phyloP scores from a whole-genome alignment of 306 rosid species.

The Ceratonia siliqua region DNA sequence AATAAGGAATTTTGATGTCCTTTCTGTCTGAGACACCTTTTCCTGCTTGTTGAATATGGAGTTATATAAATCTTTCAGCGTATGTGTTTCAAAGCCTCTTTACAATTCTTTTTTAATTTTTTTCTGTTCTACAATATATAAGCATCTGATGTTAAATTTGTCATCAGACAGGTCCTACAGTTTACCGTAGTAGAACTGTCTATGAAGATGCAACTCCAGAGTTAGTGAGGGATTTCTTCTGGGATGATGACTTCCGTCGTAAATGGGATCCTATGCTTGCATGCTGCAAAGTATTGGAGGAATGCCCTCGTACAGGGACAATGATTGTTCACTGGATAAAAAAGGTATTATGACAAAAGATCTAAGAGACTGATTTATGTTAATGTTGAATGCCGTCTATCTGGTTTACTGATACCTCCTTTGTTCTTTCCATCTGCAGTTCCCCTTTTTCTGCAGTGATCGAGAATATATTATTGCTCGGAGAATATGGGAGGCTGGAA shows the following conservation, averaged over 20 bases:
- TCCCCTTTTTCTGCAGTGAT: slow-evolving; percentile 99
- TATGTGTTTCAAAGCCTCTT: background rate
- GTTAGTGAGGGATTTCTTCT: slow-evolving; percentile 96
- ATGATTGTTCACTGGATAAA: slow-evolving; percentile 92
- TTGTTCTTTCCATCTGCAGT: slow-evolving; percentile 52
- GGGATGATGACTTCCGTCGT: slow-evolving; percentile 98
- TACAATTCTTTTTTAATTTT: background rate
- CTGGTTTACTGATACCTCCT: slow-evolving; percentile 37
- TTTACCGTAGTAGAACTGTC: slow-evolving; percentile 85
- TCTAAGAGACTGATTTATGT: slow-evolving; percentile 18
- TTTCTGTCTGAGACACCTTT: slow-evolving; percentile 19
- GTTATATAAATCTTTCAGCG: slow-evolving; percentile 5
- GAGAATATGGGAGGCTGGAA: slow-evolving; percentile 96
- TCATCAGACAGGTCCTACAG: slow-evolving; percentile 80
- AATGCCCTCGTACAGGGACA: slow-evolving; percentile 74
- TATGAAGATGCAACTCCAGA: slow-evolving; percentile 95
- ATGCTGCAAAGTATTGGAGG: slow-evolving; percentile 75
- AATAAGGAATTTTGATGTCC: slow-evolving; percentile 18
- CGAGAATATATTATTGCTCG: slow-evolving; percentile 96
- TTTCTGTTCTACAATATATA: slow-evolving; percentile 20
- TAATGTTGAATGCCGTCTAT: background rate
- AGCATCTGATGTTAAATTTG: slow-evolving; percentile 40
- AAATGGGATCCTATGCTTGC: slow-evolving; percentile 96
- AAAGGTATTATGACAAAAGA: slow-evolving; percentile 62
- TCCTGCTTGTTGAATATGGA: slow-evolving; percentile 6